Evolutionary conservation across 108 stramenopile species (phyloP), one percentile per base, ranked within the genome.

Genomic region (Cyclotella cryptica): DNA sequence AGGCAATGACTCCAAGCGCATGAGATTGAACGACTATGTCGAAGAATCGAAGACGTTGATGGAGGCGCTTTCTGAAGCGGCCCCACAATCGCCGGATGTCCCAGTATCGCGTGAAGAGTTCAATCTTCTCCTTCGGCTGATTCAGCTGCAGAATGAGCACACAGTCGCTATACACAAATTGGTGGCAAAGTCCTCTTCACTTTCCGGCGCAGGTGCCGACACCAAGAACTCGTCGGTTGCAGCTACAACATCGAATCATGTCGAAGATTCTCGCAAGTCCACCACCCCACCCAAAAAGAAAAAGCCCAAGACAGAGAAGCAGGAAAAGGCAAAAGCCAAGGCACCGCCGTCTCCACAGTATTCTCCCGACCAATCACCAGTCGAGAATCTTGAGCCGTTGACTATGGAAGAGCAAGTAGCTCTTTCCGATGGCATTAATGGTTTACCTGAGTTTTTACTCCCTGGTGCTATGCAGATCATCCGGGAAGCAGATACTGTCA

Each of bases 381-480:
- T 61, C n/a, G 88, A 82, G 19, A 81, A 90, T 51, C 51, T 57
- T 7, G 59, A 62, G 41, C 89, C 92, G 18, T 78, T 96, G 15
- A 87, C 92, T 44, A 69, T 90, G 12, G 78, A 89, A 60, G 94
- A 96, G 70, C 94, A 96, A 78, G 87, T 89, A 66, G 82, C 83
- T 11, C 81, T 96, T n/a, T 92, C 94, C 1, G 86, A 92, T 42
- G 86, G 87, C 29, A 96, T 96, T 71, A 90, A 90, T 74, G 69
- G 81, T 8, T 74, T 95, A 22, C 83, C 87, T 15, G 85, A 77
- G 24, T 81, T 80, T 11, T 73, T 89, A 57, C 54, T 93, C 15
- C 79, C 81, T 28, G 92, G 88, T 24, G 91, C 92, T 2, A 90
- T 96, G 69, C 86, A 92, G 79, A 96, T 96, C 44, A 92, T 96